These are phyloP conservation scores for Yamadazyma jaroonii DNA, from an alignment of 1,139 yeast species.

Conservation along the genomic window DNA sequence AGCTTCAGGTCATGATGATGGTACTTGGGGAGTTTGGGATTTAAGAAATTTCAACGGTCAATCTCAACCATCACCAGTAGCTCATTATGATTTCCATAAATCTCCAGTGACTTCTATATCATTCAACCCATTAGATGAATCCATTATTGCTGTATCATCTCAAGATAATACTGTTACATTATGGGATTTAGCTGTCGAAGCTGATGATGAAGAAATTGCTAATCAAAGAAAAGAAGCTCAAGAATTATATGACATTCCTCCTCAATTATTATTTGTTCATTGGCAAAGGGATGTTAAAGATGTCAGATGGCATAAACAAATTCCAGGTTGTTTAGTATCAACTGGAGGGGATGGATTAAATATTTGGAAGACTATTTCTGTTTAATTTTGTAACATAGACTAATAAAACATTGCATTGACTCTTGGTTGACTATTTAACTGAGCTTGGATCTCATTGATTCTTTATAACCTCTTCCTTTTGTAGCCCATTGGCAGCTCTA, in stretches of 20 bases:
- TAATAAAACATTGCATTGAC: background rate
- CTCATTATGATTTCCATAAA: constrained; percentile 92
- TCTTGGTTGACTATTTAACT: background rate
- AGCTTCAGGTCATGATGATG: constrained; percentile 97
- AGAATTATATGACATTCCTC: constrained; percentile 88
- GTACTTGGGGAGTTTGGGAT: constrained; percentile 98
- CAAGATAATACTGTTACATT: constrained; percentile 95
- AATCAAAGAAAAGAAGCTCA: constrained; percentile 70
- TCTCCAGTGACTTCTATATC: constrained; percentile 90
- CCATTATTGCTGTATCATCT: constrained; percentile 91
- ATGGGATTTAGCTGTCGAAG: constrained; percentile 97
- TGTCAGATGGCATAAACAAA: constrained; percentile 96
- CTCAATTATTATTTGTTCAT: constrained; percentile 93
- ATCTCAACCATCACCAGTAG: constrained; percentile 71
- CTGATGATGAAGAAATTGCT: constrained; percentile 90
- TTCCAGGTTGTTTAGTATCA: constrained; percentile 91
- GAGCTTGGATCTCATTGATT: too few species aligned
- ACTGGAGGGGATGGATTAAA: constrained; percentile 96
- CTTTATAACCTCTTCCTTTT: too few species aligned
- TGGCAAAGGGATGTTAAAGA: constrained; percentile 98
- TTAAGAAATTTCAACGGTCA: constrained; percentile 74
- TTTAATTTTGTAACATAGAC: constrained; percentile 29
- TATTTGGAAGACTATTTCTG: constrained; percentile 95
- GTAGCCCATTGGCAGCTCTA: too few species aligned
- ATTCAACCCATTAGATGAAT: constrained; percentile 93